Conservation (phyloP, 768 basidiomycete species). For the Mycena galericulata region DNA sequence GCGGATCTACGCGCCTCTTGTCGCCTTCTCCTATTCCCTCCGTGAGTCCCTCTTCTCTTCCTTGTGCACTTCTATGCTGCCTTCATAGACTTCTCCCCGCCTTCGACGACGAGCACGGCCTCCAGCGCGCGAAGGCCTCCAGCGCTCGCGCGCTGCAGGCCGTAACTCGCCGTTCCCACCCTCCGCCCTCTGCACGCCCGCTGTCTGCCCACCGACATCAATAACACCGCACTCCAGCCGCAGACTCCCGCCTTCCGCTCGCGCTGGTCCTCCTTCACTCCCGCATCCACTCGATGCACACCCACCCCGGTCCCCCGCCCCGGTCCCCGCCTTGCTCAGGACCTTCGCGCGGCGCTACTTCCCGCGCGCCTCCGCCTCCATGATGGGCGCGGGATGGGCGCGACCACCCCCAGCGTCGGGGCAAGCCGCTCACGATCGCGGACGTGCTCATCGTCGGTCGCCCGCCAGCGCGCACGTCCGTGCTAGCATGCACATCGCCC, state of each 20-base stretch:
- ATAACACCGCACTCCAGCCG: no score
- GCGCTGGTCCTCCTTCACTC: slow-evolving; percentile 61
- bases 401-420: slow-evolving; percentile 16
- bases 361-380: slow-evolving; percentile 26
- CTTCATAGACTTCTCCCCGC: slow-evolving; percentile 4
- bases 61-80: slow-evolving; percentile 12
- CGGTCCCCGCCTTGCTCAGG: slow-evolving; percentile 38
- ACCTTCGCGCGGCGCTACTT: slow-evolving; percentile 38
- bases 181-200: no score
- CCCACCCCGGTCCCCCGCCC: no score
- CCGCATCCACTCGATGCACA: slow-evolving; percentile 43
- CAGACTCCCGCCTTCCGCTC: slow-evolving; percentile 47
- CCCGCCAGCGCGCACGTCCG: neutral
- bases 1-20: neutral
- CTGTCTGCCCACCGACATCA: no score
- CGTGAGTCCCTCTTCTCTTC: neutral
- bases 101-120: slow-evolving; percentile 21
- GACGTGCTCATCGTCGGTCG: neutral
- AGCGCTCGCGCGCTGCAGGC: neutral
- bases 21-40: neutral
- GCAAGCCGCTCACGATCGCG: neutral
- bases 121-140: no score
- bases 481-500: neutral
- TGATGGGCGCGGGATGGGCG: neutral
- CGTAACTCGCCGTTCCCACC: neutral